A percentile compares a stretch with the other conserved stretches of the same genome.
Evolutionary conservation across 2,329 filamentous ascomycete species (phyloP).

Genomic region (Zopfia rhizophila): DNA sequence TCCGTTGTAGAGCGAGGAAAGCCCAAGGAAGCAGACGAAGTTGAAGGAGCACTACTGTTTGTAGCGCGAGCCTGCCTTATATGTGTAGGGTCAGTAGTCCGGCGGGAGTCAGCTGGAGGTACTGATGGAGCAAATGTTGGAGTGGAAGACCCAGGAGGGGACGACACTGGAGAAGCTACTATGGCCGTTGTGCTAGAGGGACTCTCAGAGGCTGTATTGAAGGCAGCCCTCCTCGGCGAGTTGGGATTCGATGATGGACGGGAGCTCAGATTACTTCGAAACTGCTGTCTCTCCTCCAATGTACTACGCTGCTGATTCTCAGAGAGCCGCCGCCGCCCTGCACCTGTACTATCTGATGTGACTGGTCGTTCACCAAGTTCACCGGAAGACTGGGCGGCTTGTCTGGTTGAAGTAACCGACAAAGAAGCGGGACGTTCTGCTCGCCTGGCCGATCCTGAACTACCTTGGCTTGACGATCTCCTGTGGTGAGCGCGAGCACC

Average conservation of each 20-base stretch:
- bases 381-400: conserved; percentile 71
- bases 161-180: conserved; percentile 32
- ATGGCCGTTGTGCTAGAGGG: conserved; percentile 39
- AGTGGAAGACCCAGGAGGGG: conserved; percentile 28
- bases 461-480: conserved; percentile 61
- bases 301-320: conserved; percentile 57
- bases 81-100: conserved; percentile 43
- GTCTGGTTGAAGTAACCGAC: conserved; percentile 46
- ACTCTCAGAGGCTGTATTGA: conserved; percentile 38
- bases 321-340: conserved; percentile 49
- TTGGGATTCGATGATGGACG: conserved; percentile 39
- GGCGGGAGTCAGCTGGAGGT: conserved; percentile 34
- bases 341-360: conserved; percentile 32
- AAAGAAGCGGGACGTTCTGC: conserved; percentile 40
- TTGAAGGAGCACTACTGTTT: conserved; percentile 41
- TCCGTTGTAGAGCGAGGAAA: conserved; percentile 46
- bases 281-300: conserved; percentile 50
- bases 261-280: conserved; percentile 39
- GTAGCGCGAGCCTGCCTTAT: conserved; percentile 30
- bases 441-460: conserved; percentile 51
- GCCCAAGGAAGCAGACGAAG: conserved; percentile 26
- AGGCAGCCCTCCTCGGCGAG: conserved; percentile 39
- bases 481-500: conserved; percentile 42
- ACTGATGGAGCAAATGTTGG: conserved; percentile 25
- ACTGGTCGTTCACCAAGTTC: conserved; percentile 63